Conservation (phyloP, 2,329 filamentous ascomycete species). For the Xylaria sp. region DNA sequence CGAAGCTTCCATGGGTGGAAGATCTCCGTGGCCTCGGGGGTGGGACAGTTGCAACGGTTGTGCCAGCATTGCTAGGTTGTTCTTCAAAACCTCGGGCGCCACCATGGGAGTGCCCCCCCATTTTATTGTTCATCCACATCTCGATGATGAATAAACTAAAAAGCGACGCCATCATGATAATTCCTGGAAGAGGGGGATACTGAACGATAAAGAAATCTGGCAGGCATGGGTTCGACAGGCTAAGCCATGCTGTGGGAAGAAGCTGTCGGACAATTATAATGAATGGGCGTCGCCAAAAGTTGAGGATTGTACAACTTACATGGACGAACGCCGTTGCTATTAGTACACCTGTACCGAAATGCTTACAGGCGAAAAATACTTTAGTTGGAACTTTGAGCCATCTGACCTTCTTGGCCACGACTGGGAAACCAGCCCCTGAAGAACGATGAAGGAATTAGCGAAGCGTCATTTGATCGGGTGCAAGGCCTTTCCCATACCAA, state of each 20-base stretch:
- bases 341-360: constrained; percentile 77
- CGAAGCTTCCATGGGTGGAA: constrained; percentile 48
- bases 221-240: constrained; percentile 64
- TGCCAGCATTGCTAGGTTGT: not conserved
- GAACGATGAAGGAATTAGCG: constrained; percentile 30
- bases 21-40: constrained; percentile 51
- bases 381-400: constrained; percentile 68
- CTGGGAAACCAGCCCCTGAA: constrained; percentile 62
- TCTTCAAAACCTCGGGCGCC: constrained; percentile 61
- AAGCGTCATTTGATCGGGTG: not conserved
- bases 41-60: constrained; percentile 27
- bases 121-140: constrained; percentile 70
- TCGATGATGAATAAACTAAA: constrained; percentile 72
- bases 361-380: constrained; percentile 71
- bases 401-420: constrained; percentile 65
- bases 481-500: constrained; percentile 46
- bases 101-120: constrained; percentile 68
- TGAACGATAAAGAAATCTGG: constrained; percentile 69
- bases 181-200: constrained; percentile 71
- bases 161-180: constrained; percentile 73
- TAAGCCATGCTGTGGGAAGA: constrained; percentile 69
- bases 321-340: constrained; percentile 80
- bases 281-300: not conserved
- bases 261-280: constrained; percentile 52
- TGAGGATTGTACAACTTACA: constrained; percentile 50